phyloP scores from a whole-genome alignment of 2,329 filamentous ascomycete species.

The Xylariaceae sp. region DNA sequence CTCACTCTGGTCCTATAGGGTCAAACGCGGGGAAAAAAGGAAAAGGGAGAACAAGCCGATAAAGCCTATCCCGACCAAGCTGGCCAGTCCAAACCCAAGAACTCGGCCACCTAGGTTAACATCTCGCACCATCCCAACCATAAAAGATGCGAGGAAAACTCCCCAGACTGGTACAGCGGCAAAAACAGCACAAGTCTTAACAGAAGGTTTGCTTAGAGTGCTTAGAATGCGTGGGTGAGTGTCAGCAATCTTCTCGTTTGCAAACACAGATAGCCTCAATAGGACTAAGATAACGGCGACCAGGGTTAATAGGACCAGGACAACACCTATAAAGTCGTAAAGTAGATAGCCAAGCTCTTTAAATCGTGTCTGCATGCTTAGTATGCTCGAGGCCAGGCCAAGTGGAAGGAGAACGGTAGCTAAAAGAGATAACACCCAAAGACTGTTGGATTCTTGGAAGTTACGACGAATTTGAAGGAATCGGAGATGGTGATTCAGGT shows the following conservation, averaged over 20 bases:
- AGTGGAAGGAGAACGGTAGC: neutral
- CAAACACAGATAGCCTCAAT: neutral
- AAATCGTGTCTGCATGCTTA: neutral
- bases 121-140: neutral
- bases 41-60: too few relatives aligned
- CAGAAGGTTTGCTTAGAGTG: neutral
- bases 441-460: neutral
- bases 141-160: neutral
- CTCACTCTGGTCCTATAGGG: too few relatives aligned
- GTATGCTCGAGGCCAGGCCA: neutral
- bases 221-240: neutral
- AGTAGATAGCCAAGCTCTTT: neutral
- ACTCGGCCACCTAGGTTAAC: neutral
- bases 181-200: neutral
- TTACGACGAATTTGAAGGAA: neutral
- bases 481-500: neutral
- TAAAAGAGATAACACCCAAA: neutral
- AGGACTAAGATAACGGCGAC: neutral
- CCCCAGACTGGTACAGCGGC: neutral
- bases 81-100: neutral
- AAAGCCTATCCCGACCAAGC: too few relatives aligned
- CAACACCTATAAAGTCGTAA: neutral
- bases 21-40: too few relatives aligned
- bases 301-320: neutral
- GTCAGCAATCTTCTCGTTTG: too few relatives aligned